Conservation (phyloP, 768 basidiomycete genomes). For the Botryobasidium botryosum region DNA sequence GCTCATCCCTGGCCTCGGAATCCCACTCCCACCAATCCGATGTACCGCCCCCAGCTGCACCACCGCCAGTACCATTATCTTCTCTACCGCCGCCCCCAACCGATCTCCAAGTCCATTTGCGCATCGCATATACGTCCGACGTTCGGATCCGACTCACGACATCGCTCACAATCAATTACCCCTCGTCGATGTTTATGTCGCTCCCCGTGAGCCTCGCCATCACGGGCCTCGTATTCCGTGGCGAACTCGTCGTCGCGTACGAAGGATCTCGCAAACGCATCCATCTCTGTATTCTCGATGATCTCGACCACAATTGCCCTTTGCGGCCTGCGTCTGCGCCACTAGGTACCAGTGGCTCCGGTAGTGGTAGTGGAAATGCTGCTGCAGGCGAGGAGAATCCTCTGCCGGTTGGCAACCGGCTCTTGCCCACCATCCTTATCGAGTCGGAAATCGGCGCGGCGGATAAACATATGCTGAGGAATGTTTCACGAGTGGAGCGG, state of each 20-base stretch:
- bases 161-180: slow-evolving; percentile 91
- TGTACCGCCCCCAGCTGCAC: slow-evolving; percentile 13
- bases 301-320: slow-evolving; percentile 36
- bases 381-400: slow-evolving; percentile 18
- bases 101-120: slow-evolving; percentile 79
- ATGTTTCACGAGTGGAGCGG: slow-evolving; percentile 85
- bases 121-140: slow-evolving; percentile 73
- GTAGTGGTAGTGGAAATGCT: too few relatives aligned
- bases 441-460: slow-evolving; percentile 94
- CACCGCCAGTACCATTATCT: too few relatives aligned
- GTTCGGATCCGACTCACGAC: slow-evolving; percentile 80
- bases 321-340: slow-evolving; percentile 20
- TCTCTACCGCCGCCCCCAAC: slow-evolving; percentile 29
- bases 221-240: slow-evolving; percentile 70
- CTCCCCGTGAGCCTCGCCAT: slow-evolving; percentile 90
- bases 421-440: slow-evolving; percentile 76
- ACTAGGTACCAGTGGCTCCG: too few relatives aligned
- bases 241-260: slow-evolving; percentile 82
- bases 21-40: slow-evolving; percentile 9
- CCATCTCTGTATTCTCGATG: slow-evolving; percentile 80
- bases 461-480: slow-evolving; percentile 90
- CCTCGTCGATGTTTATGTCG: slow-evolving; percentile 90
- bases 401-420: slow-evolving; percentile 60
- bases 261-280: slow-evolving; percentile 66
- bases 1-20: slow-evolving; percentile 5